Base-by-base conservation (phyloP, 139 green algal genomes). In the Choricystis sp. region DNA sequence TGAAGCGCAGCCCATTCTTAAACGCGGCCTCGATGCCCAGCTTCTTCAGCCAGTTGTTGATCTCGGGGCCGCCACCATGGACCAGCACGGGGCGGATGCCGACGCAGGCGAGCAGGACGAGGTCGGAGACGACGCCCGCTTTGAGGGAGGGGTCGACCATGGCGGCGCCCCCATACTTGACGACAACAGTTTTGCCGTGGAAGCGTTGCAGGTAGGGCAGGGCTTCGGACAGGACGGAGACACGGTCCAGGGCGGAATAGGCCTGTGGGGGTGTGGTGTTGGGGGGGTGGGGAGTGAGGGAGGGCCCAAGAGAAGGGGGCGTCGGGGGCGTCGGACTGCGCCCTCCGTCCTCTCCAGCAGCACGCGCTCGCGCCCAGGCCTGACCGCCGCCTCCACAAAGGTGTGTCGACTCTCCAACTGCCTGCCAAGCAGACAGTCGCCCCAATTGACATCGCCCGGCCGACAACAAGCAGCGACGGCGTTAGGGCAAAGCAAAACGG, bases 131-230 rank as follows among this genome's bases (percentile, higher is more conserved):
- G 0, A 99, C 93, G 26, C 89, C 77, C 2, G 76, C 84, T 80
- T 98, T 98, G 4, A 95, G 80, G 14, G 71, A 84, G 3, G 79
- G 76, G 64, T 96, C 89, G 67, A 98, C 98, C 93, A 99, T 99
- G 21, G 94, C 94, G 1, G 94, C 94, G 16, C 94, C 94, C 21
- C 94, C 93, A 68, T 98, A 99, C 80, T 99, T 99, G 63, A 99
- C 83, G 2, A 99, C 94, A 2, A 99, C 76, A 0, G 86, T 98
- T 69, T 98, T 95, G 31, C 82, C 83, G 4, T 73, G 69, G 66
- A 96, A 96, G 27, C 74, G 76, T 69, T 95, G 86, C 73, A 99
- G 80, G 73, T 97, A 98, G 2, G 93, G 93, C 69, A 99, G 74
- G 2, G 93, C 94, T 73, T 99, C 94, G 24, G 87, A 87, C 28